These are phyloP conservation scores for Aspergillus sclerotiicarbonarius DNA, from an alignment of 495 filamentous ascomycete species.

Conservation along the genomic window DNA sequence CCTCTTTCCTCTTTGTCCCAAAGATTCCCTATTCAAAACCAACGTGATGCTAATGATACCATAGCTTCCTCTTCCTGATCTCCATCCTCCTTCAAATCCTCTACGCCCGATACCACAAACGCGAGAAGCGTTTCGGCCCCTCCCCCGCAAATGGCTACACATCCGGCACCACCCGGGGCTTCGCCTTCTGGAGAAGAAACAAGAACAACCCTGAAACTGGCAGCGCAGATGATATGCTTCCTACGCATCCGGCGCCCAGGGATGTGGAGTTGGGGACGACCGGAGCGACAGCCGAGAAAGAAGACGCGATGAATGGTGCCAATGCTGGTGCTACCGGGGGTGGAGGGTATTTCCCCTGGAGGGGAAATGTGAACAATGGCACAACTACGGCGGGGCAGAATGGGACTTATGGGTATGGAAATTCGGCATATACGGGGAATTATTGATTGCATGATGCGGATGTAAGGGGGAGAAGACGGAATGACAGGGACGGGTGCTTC, in stretches of 20 bases:
- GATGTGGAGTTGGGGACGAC: slow-evolving; percentile 36
- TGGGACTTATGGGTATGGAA: slow-evolving; percentile 33
- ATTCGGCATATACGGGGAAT: slow-evolving; percentile 40
- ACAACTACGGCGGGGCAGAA: slow-evolving; percentile 9
- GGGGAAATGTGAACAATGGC: background rate
- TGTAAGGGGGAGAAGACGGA: too few relatives aligned
- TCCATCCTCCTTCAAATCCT: slow-evolving; percentile 62
- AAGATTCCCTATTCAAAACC: too few relatives aligned
- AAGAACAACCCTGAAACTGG: slow-evolving; percentile 38
- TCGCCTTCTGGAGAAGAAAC: slow-evolving; percentile 50
- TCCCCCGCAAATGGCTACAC: slow-evolving; percentile 77
- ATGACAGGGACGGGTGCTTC: too few relatives aligned
- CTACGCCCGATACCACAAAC: slow-evolving; percentile 67
- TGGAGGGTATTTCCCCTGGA: background rate
- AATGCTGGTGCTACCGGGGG: background rate
- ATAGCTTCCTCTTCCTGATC: slow-evolving; percentile 65
- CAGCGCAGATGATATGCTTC: slow-evolving; percentile 31
- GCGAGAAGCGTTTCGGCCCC: slow-evolving; percentile 78
- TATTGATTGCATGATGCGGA: slow-evolving; percentile 26
- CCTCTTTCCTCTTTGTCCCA: background rate
- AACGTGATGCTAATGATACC: slow-evolving; percentile 2
- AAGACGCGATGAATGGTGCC: slow-evolving; percentile 6
- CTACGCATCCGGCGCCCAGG: slow-evolving; percentile 34
- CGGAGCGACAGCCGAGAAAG: slow-evolving; percentile 26
- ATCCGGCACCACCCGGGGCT: slow-evolving; percentile 55